Evolutionary conservation across 192 early-diverging fungal species (phyloP).

Genomic region (Linnemannia elongata): DNA sequence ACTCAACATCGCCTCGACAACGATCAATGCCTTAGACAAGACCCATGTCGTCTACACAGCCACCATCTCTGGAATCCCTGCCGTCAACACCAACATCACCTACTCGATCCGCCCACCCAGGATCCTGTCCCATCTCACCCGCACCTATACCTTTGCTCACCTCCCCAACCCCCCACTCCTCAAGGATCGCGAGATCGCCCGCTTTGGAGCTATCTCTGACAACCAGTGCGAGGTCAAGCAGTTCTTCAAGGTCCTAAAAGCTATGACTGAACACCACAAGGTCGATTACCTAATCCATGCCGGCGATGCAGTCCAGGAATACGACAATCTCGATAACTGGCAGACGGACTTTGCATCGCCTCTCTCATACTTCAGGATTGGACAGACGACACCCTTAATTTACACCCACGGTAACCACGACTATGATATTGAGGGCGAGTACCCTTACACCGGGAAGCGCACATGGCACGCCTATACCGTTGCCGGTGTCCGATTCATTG

Average conservation of each 20-base stretch:
- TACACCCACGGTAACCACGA: constrained; percentile 86
- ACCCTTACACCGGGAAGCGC: constrained; percentile 66
- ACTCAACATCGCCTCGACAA: constrained; percentile 9
- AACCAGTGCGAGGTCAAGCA: constrained; percentile 54
- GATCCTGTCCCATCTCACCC: constrained; percentile 35
- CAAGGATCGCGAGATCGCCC: constrained; percentile 59
- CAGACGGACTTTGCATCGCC: constrained; percentile 78
- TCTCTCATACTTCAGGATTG: constrained; percentile 66
- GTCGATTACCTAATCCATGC: constrained; percentile 74
- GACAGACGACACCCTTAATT: constrained; percentile 71
- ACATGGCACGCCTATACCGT: constrained; percentile 70
- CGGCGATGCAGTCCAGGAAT: constrained; percentile 77
- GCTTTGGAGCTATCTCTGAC: constrained; percentile 64
- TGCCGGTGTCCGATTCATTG: constrained; percentile 73
- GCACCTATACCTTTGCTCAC: constrained; percentile 48
- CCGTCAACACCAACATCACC: constrained; percentile 39
- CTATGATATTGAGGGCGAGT: constrained; percentile 66
- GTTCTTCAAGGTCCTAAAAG: constrained; percentile 42
- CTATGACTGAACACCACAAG: constrained; percentile 51
- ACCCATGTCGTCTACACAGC: constrained; percentile 39
- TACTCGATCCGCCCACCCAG: constrained; percentile 33
- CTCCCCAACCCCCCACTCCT: constrained; percentile 53
- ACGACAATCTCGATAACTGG: constrained; percentile 72
- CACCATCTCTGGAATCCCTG: constrained; percentile 47
- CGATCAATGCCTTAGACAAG: constrained; percentile 24